A percentile compares a stretch with the other conserved stretches of the same genome.
These are phyloP conservation scores for Fusarium succisae DNA, from an alignment of 2,329 filamentous ascomycete species.

Conservation along the genomic window DNA sequence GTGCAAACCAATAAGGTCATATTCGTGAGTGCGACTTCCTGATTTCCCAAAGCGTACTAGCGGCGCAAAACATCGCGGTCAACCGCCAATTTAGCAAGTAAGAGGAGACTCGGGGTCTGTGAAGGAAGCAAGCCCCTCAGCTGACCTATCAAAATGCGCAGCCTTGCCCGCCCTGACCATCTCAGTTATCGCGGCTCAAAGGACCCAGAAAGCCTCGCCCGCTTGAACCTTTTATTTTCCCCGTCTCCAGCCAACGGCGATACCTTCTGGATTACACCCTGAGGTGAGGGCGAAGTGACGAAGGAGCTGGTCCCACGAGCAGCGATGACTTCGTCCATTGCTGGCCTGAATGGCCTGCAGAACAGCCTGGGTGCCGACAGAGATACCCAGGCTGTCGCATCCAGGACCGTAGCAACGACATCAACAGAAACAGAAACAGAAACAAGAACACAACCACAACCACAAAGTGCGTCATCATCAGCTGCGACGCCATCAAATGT, in stretches of 20 bases:
- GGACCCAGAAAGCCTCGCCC: constrained; percentile 43
- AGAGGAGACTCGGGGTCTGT: constrained; percentile 33
- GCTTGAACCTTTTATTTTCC: constrained; percentile 43
- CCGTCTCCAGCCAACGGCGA: constrained; percentile 31
- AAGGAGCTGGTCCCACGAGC: constrained; percentile 64
- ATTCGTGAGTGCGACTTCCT: constrained; percentile 12
- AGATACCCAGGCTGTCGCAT: constrained; percentile 38
- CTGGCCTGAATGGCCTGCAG: constrained; percentile 48
- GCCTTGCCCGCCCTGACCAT: constrained; percentile 35
- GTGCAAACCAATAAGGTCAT: constrained; percentile 5
- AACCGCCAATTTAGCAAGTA: constrained; percentile 23
- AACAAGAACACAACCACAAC: not conserved
- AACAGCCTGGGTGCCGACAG: constrained; percentile 33
- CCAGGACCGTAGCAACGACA: constrained; percentile 17
- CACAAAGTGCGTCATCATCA: constrained; percentile 5
- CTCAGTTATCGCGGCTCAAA: constrained; percentile 44
- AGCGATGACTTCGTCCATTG: constrained; percentile 71
- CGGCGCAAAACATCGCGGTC: constrained; percentile 27
- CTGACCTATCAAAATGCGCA: constrained; percentile 38
- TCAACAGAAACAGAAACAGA: constrained; percentile 4
- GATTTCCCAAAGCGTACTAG: constrained; percentile 24
- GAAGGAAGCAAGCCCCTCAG: constrained; percentile 22
- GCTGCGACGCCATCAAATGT: constrained; percentile 16
- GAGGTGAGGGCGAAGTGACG: constrained; percentile 52
- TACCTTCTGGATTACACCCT: constrained; percentile 21